Percentiles rank a stretch among this genome's conserved stretches.
phyloP scores from a whole-genome alignment of 768 basidiomycete genomes.

The Epithele typhae region DNA sequence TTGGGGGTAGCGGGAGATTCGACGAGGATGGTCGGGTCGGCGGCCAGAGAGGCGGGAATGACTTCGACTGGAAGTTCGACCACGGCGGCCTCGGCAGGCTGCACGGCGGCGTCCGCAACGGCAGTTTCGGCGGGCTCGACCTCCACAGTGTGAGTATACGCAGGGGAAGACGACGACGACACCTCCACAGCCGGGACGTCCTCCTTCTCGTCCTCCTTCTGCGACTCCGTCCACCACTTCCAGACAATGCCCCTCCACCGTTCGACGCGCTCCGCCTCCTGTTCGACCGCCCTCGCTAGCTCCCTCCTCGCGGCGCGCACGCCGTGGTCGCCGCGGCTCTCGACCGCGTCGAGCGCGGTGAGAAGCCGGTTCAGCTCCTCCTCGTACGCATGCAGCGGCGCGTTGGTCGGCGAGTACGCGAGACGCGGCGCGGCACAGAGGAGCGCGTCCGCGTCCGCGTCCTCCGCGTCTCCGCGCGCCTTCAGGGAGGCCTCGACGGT shows the following conservation, averaged over 20 bases:
- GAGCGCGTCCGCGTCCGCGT: neutral
- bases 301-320: slow-evolving; percentile 49
- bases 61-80: neutral
- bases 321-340: slow-evolving; percentile 53
- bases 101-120: no score
- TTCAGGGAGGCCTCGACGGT: slow-evolving; percentile 27
- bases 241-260: slow-evolving; percentile 19
- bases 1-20: slow-evolving; percentile 7
- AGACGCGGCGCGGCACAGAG: slow-evolving; percentile 35
- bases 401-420: slow-evolving; percentile 59
- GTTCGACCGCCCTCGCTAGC: slow-evolving; percentile 56
- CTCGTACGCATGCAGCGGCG: slow-evolving; percentile 54
- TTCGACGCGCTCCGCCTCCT: slow-evolving; percentile 53
- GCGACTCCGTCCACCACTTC: slow-evolving; percentile 14
- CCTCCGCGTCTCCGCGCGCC: slow-evolving; percentile 14
- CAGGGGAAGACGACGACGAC: no score
- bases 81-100: neutral
- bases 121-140: neutral
- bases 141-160: no score
- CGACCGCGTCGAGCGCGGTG: slow-evolving; percentile 62
- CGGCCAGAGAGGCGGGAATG: neutral
- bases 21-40: neutral
- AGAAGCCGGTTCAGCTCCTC: slow-evolving; percentile 60
- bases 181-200: neutral
- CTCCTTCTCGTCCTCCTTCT: slow-evolving; percentile 1